phyloP scores from a whole-genome alignment of 768 basidiomycete species.

The Tulasnella calospora region DNA sequence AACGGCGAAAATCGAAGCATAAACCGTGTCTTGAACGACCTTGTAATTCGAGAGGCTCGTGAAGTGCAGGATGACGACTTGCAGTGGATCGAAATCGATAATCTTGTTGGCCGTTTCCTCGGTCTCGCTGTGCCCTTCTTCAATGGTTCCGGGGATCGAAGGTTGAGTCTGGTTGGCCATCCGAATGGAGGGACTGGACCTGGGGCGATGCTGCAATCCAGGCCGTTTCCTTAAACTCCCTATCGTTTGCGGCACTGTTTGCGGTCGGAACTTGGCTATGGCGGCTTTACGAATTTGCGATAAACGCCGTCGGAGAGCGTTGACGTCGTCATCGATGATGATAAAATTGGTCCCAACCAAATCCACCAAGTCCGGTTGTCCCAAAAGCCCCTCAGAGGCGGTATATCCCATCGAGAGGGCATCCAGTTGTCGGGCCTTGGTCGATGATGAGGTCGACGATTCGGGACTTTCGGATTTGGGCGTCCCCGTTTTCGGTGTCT shows the following conservation, averaged over 20 bases:
- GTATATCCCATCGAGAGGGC: background rate
- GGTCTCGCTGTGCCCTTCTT: background rate
- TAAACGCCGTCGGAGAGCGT: conserved; percentile 70
- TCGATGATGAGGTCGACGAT: conserved; percentile 28
- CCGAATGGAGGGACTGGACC: conserved; percentile 75
- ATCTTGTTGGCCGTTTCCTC: conserved; percentile 3
- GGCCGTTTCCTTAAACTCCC: conserved; percentile 54
- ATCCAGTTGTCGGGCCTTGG: background rate
- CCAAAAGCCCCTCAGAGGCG: background rate
- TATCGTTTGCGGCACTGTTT: conserved; percentile 37
- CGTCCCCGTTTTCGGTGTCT: background rate
- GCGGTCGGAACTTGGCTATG: conserved; percentile 19
- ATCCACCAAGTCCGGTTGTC: conserved; percentile 27
- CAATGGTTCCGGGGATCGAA: background rate
- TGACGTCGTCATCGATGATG: conserved; percentile 89
- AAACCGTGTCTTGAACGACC: conserved; percentile 75
- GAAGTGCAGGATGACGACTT: conserved; percentile 74
- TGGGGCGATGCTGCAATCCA: conserved; percentile 64
- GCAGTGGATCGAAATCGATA: conserved; percentile 30
- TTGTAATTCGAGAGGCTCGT: conserved; percentile 89
- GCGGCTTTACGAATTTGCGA: conserved; percentile 59
- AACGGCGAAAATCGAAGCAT: conserved; percentile 50
- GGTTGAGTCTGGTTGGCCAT: conserved; percentile 36
- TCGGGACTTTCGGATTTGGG: conserved; percentile 12
- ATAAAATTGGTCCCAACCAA: conserved; percentile 53